Evolutionary conservation across 2,329 filamentous ascomycete species (phyloP).

Genomic region (Penicillium polonicum): DNA sequence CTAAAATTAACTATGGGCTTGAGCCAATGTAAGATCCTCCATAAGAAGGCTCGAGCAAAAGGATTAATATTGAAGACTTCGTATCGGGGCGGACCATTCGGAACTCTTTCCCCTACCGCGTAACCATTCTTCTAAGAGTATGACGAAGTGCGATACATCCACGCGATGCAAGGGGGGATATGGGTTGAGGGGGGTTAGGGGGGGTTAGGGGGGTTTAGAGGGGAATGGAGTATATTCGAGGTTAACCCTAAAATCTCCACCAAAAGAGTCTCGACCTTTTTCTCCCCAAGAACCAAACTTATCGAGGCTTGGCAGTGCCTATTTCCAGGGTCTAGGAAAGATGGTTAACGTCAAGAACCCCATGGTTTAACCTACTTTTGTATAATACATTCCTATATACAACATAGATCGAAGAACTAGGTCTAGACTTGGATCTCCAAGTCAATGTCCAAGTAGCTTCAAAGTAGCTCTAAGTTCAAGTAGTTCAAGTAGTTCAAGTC

Average conservation of each 20-base stretch:
- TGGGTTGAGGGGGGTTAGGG: not conserved
- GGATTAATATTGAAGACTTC: not conserved
- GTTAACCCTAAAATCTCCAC: conserved; percentile 9
- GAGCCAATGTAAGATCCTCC: conserved; percentile 5
- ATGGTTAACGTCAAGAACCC: conserved; percentile 26
- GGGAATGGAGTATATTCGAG: not conserved
- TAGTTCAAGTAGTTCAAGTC: conserved; percentile 1
- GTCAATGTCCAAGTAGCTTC: not conserved
- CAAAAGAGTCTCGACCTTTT: conserved; percentile 16
- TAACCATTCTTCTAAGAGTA: conserved; percentile 21
- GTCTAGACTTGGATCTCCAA: not conserved
- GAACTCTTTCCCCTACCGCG: conserved; percentile 23
- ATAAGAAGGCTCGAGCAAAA: conserved; percentile 10
- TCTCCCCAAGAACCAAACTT: conserved; percentile 11
- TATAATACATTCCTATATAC: not conserved
- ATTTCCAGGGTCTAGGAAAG: conserved; percentile 10
- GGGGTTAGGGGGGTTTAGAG: no score
- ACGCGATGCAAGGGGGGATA: conserved; percentile 23
- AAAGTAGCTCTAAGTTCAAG: not conserved
- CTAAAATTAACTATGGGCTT: conserved; percentile 8
- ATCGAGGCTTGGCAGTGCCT: conserved; percentile 2
- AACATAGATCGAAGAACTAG: not conserved
- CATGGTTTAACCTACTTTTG: not conserved
- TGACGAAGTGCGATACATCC: conserved; percentile 24
- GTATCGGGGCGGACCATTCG: conserved; percentile 23